Evolutionary conservation across 768 basidiomycete genomes (phyloP), one percentile per base, ranked within the genome.

Genomic region (Mycena latifolia): DNA sequence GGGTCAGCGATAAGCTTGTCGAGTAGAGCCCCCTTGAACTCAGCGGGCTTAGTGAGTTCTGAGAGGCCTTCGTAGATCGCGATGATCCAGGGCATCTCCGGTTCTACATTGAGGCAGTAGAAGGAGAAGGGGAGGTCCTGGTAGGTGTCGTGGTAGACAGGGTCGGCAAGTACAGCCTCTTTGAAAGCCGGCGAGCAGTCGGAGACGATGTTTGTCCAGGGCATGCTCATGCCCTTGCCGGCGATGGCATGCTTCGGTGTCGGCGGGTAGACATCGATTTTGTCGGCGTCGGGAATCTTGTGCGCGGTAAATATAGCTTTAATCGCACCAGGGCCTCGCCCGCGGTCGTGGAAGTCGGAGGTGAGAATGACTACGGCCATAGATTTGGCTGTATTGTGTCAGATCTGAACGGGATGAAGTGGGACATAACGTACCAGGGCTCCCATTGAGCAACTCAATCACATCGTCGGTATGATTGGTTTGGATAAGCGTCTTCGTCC

Each of bases 161-260:
- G 35, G 25, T 12, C 11, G 1, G 28, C 48, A 1, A 48, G 24
- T 1, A 50, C 48, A 0, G 46, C 46, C 9, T 12, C 22, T 17
- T 37, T 59, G 47, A 59, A 59, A 1, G 57, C 47, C 2, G 5
- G 2, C 8, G 57, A 24, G 57, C 57, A 59, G 18, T 50, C 24
- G 17, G 20, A 10, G 17, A 37, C 12, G 17, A 39, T 50, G 25
- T 59, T 35, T 25, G 57, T 51, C 47, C 46, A 59, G 15, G 57
- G 57, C 47, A 59, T 59, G 43, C 57, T 28, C 5, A 12, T 17
- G 35, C 24, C n/a, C 2, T 12, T 12, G 7, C 45, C 47, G n/a
- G n/a, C n/a, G n/a, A n/a, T n/a, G n/a, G 31, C 31, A 33, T 11
- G 31, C 48, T 59, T 12, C n/a, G 57, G 57, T 18, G 37, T 59